Evolutionary conservation across 768 basidiomycete genomes (phyloP), one percentile per base, ranked within the genome.

Genomic region (Podaxis rugospora): DNA sequence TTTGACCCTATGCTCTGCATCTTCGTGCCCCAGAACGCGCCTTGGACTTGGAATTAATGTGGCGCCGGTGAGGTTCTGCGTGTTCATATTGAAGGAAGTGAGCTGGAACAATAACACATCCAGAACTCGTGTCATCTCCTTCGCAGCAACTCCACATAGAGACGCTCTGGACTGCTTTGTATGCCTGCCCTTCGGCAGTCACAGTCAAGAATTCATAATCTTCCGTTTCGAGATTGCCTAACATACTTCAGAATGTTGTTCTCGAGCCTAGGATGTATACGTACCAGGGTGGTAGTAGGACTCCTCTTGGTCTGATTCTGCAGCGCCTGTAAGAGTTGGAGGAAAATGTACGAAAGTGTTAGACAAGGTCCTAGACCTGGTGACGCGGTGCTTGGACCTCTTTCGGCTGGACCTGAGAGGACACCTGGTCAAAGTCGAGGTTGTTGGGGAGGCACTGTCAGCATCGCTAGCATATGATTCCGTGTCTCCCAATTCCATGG

Each of bases 131-230:
- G 58, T 74, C 74, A 35, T 78, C 78, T 59, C 79, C 76, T 49
- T 77, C 74, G 64, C 78, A 81, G 65, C 80, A 81, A 51, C 72
- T 80, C 80, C 80, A 81, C 76, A 80, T 80, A 11, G 70, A 70
- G 14, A 80, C 69, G 9, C 68, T 74, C 42, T 72, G 73, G 25
- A 74, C 66, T 11, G 70, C 72, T 36, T 70, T 70, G 59, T 70
- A 72, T 3, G 66, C 59, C 36, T 65, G 69, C 14, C 74, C 74
- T 28, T 74, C 72, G 10, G 74, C 70, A 1, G 71, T 71, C n/a
- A 69, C 65, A 23, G 76, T 74, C 5, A 76, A 66, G 64, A 80
- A 80, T 59, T 79, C 78, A 62, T 76, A 79, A 2, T 72, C 65
- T 51, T 76, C 73, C 36, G 75, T 72, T 57, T 76, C 69, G 5